Evolutionary conservation across 495 filamentous ascomycete species (phyloP), one percentile per base, ranked within the genome.

Genomic region (Eremomyces bilateralis): DNA sequence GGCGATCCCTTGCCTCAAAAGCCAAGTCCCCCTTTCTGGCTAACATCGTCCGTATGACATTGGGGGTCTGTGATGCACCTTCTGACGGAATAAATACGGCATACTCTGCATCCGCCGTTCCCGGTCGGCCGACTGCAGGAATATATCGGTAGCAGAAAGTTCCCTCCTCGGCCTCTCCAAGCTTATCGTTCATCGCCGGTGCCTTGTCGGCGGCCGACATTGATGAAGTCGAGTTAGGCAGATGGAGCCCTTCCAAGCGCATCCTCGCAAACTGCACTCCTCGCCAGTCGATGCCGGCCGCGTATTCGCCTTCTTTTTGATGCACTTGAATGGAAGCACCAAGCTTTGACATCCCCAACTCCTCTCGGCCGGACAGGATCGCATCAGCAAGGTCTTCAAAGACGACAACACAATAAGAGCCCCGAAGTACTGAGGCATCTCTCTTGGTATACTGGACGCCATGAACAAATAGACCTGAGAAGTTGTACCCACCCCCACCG

Each of bases 331-430:
- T 53, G 0, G 58, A 55, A 18, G 52, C 52, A 30, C 57, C 67
- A 4, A 70, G 32, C 48, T 68, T 71, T 1, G 67, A 64, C 56
- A 69, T 62, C 4, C 65, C 65, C 11, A 67, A 51, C 44, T 70
- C 66, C 21, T 73, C 67, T 17, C 63, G 45, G 0, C 63, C 63
- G 8, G 58, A 57, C 0, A 67, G 48, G 24, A 70, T 65, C 0
- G 62, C 60, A 40, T 71, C 63, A 0, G 65, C 48, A 15, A 67
- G 44, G 39, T 42, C 55, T 42, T 69, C 64, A 29, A 72, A 65
- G 3, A 72, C 45, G 12, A 71, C 50, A 0, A 65, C 60, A 42
- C 71, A 41, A 35, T 64, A 71, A 3, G 60, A 58, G 0, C 68
- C 68, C 28, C 45, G 46, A 15, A 67, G 33, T 3, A 56, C 41